These are phyloP conservation scores for Botrytis deweyae DNA, from an alignment of 2,329 filamentous ascomycete species.

Conservation along the genomic window DNA sequence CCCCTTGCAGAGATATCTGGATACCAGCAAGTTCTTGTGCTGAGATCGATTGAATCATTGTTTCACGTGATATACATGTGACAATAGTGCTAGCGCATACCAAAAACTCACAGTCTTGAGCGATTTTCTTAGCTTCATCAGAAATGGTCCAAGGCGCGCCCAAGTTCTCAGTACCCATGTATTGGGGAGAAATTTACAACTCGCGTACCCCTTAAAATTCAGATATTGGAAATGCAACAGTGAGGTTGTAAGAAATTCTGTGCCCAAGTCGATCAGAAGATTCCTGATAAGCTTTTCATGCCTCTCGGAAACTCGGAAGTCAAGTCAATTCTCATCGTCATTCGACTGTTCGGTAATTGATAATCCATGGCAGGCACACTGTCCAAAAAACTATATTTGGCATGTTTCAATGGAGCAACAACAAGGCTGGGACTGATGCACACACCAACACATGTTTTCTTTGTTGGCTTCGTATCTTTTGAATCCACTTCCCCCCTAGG, in stretches of 20 bases:
- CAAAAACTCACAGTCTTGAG: neutral
- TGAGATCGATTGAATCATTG: neutral
- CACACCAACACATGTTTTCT: neutral
- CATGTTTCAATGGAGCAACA: neutral
- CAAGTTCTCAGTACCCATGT: neutral
- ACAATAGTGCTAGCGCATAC: neutral
- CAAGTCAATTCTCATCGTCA: neutral
- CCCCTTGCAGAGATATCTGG: neutral
- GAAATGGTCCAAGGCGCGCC: neutral
- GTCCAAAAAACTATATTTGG: neutral
- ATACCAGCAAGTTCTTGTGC: neutral
- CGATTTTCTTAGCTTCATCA: neutral
- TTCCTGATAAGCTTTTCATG: neutral
- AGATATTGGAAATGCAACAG: neutral
- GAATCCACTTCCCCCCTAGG: neutral
- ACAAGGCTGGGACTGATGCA: neutral
- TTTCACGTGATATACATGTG: neutral
- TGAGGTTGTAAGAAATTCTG: neutral
- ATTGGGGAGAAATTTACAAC: neutral
- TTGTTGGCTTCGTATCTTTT: neutral
- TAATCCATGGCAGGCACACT: neutral
- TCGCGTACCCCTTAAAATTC: neutral
- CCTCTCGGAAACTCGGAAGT: neutral
- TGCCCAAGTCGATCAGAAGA: neutral
- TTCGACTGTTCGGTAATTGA: neutral